Conservation (phyloP, 306 rosid species). For the Medicago truncatula region MtrunA17r5.0-ANR NC_053045.1:23181501-23182000, state of each 20-base stretch:
- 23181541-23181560: neutral
- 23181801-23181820: neutral
- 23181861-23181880: too few species aligned
- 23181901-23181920: too few species aligned
- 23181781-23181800: conserved; percentile 2
- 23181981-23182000: too few species aligned
- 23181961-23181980: too few species aligned
- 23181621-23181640: neutral
- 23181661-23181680: conserved; percentile 33
- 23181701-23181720: neutral
- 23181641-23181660: neutral
- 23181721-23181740: conserved; percentile 29
- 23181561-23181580: neutral
- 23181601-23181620: neutral
- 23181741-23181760: neutral
- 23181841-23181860: neutral
- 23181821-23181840: neutral
- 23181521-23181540: conserved; percentile 9
- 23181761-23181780: conserved; percentile 15
- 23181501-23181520: neutral
- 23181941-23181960: too few species aligned
- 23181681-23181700: conserved; percentile 12
- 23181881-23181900: too few species aligned
- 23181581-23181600: conserved; percentile 25
- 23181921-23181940: too few species aligned